These are phyloP conservation scores for Sherardia arvensis DNA, from an alignment of 257 asterid species.

Conservation along the genomic window DNA sequence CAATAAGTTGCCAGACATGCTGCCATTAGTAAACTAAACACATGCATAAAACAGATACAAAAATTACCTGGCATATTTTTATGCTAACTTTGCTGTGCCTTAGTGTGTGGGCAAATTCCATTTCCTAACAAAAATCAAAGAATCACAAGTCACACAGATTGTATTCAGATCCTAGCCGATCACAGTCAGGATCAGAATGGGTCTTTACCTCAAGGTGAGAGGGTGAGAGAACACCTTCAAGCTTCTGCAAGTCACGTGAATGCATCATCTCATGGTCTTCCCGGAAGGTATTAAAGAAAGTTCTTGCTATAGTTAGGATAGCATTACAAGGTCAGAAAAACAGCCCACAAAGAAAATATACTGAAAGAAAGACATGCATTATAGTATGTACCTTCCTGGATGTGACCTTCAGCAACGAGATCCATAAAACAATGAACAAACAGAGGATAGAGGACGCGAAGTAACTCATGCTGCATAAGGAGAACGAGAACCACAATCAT, in stretches of 20 bases:
- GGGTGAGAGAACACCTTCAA: slow-evolving; percentile 95
- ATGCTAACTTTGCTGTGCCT: slow-evolving; percentile 89
- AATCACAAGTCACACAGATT: slow-evolving; percentile 12
- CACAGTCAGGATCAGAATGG: slow-evolving; percentile 18
- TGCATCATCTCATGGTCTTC: slow-evolving; percentile 94
- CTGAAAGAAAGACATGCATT: background rate
- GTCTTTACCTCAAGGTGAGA: slow-evolving; percentile 77
- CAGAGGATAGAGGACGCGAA: slow-evolving; percentile 91
- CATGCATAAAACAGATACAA: slow-evolving; percentile 3
- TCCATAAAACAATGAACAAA: slow-evolving; percentile 97
- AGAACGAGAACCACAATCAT: slow-evolving; percentile 1
- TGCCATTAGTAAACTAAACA: background rate
- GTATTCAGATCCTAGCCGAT: slow-evolving; percentile 14
- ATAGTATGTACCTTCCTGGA: slow-evolving; percentile 65
- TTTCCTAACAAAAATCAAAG: slow-evolving; percentile 44
- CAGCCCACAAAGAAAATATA: slow-evolving; percentile 2
- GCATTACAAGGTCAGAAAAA: slow-evolving; percentile 7
- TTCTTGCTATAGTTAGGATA: slow-evolving; percentile 52
- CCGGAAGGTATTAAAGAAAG: slow-evolving; percentile 79
- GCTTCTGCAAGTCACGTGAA: slow-evolving; percentile 79
- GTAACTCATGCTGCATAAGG: slow-evolving; percentile 74
- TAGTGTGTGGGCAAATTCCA: slow-evolving; percentile 91
- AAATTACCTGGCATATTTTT: slow-evolving; percentile 77
- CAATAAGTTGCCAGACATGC: background rate
- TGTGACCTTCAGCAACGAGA: slow-evolving; percentile 85